Evolutionary conservation across 352 stramenopile species (phyloP), one percentile per base, ranked within the genome.

Genomic region (Nothophytophthora sp.): DNA sequence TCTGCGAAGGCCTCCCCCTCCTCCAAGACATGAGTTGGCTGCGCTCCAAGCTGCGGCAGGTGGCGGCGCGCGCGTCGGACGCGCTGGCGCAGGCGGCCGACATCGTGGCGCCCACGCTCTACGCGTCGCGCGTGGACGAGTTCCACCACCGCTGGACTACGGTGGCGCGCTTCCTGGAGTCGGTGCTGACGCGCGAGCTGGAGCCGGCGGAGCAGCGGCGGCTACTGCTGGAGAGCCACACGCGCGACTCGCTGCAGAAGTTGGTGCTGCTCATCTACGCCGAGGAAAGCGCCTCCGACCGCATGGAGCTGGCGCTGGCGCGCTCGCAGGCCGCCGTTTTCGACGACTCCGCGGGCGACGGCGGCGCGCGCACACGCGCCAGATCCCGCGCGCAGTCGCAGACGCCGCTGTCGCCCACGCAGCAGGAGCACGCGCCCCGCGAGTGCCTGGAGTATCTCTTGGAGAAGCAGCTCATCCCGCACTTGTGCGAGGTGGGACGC

Each of bases 251-350:
- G 47, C 60, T 95, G 36, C 73, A 90, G 36, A 92, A 90, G 68
- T 70, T 95, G 41, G 85, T 95, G 60, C 67, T 92, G 62, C 70
- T 95, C 20, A 88, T 95, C 56, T 91, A 86, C 61, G 79, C 81
- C 22, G 85, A 95, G 46, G 85, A 95, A 41, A 89, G 84, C 54
- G 80, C 73, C 25, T 75, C 75, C 13, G 82, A 95, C 50, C 73
- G 72, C 10, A 64, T 81, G 45, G 81, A 91, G 55, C 65, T 92
- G 47, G 67, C 73, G 36, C 67, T 75, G 28, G 69, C 70, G 9
- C 59, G 53, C 29, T 53, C 69, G 24, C 67, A 66, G 23, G 61
- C 55, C 6, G 42, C 50, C 11, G 58, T 52, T n/a, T 6, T 30
- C 11, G 27, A 30, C 27, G 27, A 30, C 45, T 49, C 13, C 10